Evolutionary conservation across 2,329 filamentous ascomycete genomes (phyloP).

Genomic region (Diplodia sapinea): DNA sequence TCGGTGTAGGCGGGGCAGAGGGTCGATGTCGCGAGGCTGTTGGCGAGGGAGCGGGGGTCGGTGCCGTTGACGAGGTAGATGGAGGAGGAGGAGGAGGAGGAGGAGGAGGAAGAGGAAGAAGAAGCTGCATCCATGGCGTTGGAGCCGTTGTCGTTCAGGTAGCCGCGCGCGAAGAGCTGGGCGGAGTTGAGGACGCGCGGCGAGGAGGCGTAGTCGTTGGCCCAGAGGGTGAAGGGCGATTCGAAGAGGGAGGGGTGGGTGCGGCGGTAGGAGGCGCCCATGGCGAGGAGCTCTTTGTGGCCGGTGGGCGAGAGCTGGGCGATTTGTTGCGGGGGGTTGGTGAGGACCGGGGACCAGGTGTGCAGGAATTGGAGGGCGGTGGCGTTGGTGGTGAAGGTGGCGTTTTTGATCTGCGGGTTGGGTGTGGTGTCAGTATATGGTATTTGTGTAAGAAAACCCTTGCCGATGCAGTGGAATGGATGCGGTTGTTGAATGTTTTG

Average conservation of each 20-base stretch:
- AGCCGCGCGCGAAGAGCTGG: constrained; percentile 66
- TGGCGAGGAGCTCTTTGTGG: constrained; percentile 64
- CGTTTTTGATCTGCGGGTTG: constrained; percentile 56
- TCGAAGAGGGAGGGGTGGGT: constrained; percentile 54
- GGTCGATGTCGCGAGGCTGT: constrained; percentile 68
- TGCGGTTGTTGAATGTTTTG: not conserved
- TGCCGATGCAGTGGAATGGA: not conserved
- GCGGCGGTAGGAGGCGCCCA: constrained; percentile 58
- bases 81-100: constrained; percentile 58
- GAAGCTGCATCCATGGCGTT: too few relatives aligned
- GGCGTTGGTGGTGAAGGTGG: constrained; percentile 60
- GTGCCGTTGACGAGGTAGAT: constrained; percentile 65
- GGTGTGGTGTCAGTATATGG: not conserved
- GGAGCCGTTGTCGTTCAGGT: constrained; percentile 55
- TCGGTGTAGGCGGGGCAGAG: constrained; percentile 66
- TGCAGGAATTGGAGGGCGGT: constrained; percentile 61
- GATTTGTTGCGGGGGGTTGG: constrained; percentile 62
- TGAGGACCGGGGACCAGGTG: constrained; percentile 64
- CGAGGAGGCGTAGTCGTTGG: constrained; percentile 63
- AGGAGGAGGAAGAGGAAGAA: too few relatives aligned
- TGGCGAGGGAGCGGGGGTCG: constrained; percentile 57
- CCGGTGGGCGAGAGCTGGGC: constrained; percentile 66
- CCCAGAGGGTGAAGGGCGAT: constrained; percentile 62
- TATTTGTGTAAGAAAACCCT: not conserved
- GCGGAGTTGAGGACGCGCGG: constrained; percentile 68